Evolutionary conservation across 1,284 basidiomycete genomes (phyloP).

Genomic region (Apiotrichum sp.): DNA sequence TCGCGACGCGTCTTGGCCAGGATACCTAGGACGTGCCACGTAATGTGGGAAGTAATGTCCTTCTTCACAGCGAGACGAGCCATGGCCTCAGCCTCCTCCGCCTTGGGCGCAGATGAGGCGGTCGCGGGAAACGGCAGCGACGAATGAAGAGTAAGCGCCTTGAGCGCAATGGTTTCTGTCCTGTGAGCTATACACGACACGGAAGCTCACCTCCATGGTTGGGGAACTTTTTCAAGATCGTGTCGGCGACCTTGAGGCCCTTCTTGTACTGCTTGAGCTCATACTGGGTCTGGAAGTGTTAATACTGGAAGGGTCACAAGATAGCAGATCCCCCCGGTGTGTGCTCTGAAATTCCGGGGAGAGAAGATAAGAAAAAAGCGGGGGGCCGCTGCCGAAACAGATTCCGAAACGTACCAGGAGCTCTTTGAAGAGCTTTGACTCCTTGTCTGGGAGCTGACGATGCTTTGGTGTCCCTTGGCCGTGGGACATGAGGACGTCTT

Average conservation of each 20-base stretch:
- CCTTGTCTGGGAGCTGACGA: slow-evolving; percentile 65
- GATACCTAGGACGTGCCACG: slow-evolving; percentile 96
- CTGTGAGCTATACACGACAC: background rate
- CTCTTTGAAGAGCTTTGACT: slow-evolving; percentile 79
- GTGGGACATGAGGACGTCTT: slow-evolving; percentile 11
- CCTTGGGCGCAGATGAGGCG: slow-evolving; percentile 57
- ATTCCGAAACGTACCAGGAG: slow-evolving; percentile 55
- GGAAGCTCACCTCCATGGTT: slow-evolving; percentile 76
- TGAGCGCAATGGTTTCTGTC: slow-evolving; percentile 87
- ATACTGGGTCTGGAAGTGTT: slow-evolving; percentile 55
- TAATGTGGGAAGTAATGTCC: slow-evolving; percentile 89
- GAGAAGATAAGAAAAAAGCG: slow-evolving; percentile 10
- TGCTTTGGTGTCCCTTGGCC: slow-evolving; percentile 34
- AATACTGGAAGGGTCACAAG: background rate
- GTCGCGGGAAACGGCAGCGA: slow-evolving; percentile 44
- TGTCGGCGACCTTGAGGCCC: slow-evolving; percentile 84
- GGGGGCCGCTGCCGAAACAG: no score
- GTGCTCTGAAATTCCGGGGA: no score
- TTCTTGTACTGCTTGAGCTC: slow-evolving; percentile 86
- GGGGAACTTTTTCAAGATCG: slow-evolving; percentile 90
- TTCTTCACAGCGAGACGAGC: slow-evolving; percentile 82
- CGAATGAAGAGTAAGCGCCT: slow-evolving; percentile 69
- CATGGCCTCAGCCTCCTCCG: slow-evolving; percentile 65
- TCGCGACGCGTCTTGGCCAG: slow-evolving; percentile 64
- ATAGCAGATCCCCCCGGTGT: no score